phyloP scores from a whole-genome alignment of 495 filamentous ascomycete genomes.

The Tuber umbilicatum region DNA sequence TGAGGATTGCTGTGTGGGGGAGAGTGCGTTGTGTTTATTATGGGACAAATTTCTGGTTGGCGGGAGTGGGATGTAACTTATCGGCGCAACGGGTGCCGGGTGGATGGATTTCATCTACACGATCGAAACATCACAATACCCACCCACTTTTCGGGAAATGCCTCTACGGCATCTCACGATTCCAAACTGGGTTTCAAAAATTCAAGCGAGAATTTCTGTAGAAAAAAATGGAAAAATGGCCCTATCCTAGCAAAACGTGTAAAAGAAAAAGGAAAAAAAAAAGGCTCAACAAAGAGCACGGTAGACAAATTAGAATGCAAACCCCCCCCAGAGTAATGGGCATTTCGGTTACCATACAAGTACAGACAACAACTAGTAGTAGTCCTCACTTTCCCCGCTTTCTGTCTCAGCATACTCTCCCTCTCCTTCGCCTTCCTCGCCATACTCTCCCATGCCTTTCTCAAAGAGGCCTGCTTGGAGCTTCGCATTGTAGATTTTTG shows the following conservation, averaged over 20 bases:
- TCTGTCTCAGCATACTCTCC: background rate
- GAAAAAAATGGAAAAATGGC: background rate
- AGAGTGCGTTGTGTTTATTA: too few species aligned
- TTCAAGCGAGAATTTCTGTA: too few species aligned
- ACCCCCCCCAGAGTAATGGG: background rate
- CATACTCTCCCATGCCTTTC: background rate
- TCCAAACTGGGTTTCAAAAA: background rate
- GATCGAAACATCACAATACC: background rate
- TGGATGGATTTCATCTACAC: background rate
- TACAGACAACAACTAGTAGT: background rate
- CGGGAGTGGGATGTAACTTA: background rate
- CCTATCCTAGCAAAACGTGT: background rate
- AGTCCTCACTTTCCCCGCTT: background rate
- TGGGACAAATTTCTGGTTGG: too few species aligned
- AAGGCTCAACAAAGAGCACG: background rate
- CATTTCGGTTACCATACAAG: background rate
- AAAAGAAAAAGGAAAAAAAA: background rate
- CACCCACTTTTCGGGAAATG: background rate
- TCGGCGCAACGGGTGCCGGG: background rate
- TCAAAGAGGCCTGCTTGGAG: background rate
- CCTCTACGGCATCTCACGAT: background rate
- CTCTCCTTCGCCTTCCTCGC: background rate
- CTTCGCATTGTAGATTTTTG: background rate
- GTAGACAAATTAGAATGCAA: background rate
- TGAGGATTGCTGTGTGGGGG: too few species aligned